Evolutionary conservation across 2,329 filamentous ascomycete genomes (phyloP), one percentile per base, ranked within the genome.

Genomic region (Xylaria sp.): DNA sequence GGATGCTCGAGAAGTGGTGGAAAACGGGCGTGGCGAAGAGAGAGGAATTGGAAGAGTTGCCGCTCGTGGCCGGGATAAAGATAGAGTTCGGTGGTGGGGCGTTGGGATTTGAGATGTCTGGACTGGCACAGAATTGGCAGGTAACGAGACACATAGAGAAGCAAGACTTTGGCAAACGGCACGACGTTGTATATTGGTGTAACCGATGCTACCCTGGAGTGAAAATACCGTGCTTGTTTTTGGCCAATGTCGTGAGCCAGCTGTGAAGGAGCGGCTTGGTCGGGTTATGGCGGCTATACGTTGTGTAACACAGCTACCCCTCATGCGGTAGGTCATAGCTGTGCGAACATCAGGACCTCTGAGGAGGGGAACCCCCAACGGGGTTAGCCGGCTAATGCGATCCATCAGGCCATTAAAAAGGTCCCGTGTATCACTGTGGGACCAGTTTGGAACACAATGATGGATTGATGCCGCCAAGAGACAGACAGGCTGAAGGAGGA

Each of bases 121-220:
- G 58, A 45, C 42, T 27, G 22, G 13, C 69, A 73, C 71, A 29
- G 56, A 73, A 68, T 69, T 59, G 72, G 72, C 72, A 74, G 72
- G 71, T 73, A 72, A 71, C 50, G 63, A 70, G 53, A 62, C 60
- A 29, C 20, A 22, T 50, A 49, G 36, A 45, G 20, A 5, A 39
- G 42, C 29, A 49, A 47, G 9, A 20, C 9, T 51, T 54, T 66
- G 66, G 61, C 63, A 38, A 27, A 60, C 47, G 11, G 50, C 45
- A 53, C 44, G 47, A 49, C 49, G 31, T 31, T n/a, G 54, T 11
- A 47, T 22, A 1, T 22, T 45, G 20, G n/a, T 53, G 51, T 36
- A n/a, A 25, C 53, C 17, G 45, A 11, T 56, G 39, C 15, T 56
- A 58, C 61, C 29, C 44, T 36, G 53, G 29, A 55, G 47, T 54